Evolutionary conservation across 2,329 filamentous ascomycete genomes (phyloP).

Genomic region (Beauveria sp.): DNA sequence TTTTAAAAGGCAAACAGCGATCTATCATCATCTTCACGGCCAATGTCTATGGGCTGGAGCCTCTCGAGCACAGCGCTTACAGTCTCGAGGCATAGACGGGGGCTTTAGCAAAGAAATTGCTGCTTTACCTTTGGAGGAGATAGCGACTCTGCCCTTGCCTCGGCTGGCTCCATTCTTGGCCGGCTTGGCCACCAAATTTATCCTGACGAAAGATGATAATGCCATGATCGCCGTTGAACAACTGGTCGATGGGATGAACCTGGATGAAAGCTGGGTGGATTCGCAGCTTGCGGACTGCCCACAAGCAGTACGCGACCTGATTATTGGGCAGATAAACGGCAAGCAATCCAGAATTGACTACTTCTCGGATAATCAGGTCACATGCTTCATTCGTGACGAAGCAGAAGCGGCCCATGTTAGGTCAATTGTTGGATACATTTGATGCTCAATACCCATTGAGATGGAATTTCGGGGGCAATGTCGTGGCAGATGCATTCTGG

Average conservation of each 20-base stretch:
- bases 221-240: constrained; percentile 21
- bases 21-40: background rate
- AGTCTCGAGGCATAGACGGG: background rate
- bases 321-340: constrained; percentile 7
- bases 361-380: constrained; percentile 18
- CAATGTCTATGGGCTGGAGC: background rate
- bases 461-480: rapidly evolving
- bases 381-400: constrained; percentile 17
- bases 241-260: constrained; percentile 20
- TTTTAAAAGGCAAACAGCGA: background rate
- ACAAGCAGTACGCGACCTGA: background rate
- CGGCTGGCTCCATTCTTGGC: background rate
- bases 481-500: too few species aligned
- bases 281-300: constrained; percentile 11
- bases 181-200: background rate
- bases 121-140: background rate
- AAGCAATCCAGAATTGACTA: constrained; percentile 18
- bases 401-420: constrained; percentile 15
- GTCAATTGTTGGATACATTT: constrained; percentile 16
- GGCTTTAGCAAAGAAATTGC: background rate
- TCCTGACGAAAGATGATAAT: constrained; percentile 15
- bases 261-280: constrained; percentile 16
- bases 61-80: background rate
- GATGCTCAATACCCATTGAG: background rate
- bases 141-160: background rate